Base-by-base conservation (phyloP, 2,329 filamentous ascomycete species). In the Pyrenophora tritici-repentis region DNA sequence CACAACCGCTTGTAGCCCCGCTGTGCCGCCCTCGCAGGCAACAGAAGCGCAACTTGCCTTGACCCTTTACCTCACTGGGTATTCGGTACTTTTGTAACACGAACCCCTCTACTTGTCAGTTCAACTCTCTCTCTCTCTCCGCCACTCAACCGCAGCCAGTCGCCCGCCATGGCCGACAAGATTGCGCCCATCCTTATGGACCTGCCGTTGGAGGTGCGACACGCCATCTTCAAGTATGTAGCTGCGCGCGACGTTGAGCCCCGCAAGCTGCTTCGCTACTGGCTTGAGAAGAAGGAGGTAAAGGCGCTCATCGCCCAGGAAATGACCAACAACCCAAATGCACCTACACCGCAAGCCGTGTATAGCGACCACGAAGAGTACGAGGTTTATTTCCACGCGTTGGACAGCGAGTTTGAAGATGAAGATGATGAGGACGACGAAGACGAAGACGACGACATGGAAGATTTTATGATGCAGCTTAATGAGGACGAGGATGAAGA, bases 251-350 rank as follows among this genome's bases (percentile, higher is more conserved):
- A 59, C 5, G 24, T 44, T 5, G 47, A 61, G 47, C 58, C 67
- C 5, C 59, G 65, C 47, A 60, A 62, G 47, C 43, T 72, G 9
- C 55, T 73, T 17, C 62, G 63, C 35, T 56, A 62, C 35, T 73
- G 70, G 70, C 72, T 73, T 49, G 71, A 73, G 60, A 71, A 63
- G 61, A 57, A 60, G 38, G 70, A 73, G 17, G 36, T 65, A 35
- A 58, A 56, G 26, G 47, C 59, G 46, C 37, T 52, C 6, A 51
- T 62, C 5, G 63, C 60, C 12, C 26, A 58, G 22, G 16, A 53
- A 3, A 39, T 34, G 8, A 47, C 48, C 14, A 14, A 47, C 37
- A 37, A 64, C 38, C 58, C 64, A 5, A 40, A 39, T n/a, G 48
- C 39, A 3, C 45, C 49, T 7, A 42, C 43, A 18, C 52, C 61